These are phyloP conservation scores for Orobanche coerulescens DNA, from an alignment of 257 asterid genomes.

Conservation along the genomic window DNA sequence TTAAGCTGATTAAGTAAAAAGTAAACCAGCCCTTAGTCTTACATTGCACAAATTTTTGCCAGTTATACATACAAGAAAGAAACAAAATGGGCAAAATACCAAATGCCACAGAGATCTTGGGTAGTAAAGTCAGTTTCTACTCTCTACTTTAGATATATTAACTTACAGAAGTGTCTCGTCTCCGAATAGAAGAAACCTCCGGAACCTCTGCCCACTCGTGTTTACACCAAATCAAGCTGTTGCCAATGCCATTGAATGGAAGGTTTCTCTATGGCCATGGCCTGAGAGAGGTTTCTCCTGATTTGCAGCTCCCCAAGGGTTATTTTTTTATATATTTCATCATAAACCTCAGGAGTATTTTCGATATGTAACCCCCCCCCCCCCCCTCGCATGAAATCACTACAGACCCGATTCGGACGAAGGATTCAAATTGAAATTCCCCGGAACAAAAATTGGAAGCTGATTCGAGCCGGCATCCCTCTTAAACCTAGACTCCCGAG, in stretches of 20 bases:
- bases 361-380: not conserved
- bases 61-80: not conserved
- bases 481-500: conserved; percentile 55
- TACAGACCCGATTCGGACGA: conserved; percentile 39
- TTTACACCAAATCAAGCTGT: not conserved
- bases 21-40: no score
- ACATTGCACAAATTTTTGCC: no score
- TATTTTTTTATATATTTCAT: not conserved
- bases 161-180: not conserved
- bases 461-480: conserved; percentile 79
- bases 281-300: conserved; percentile 40
- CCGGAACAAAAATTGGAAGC: conserved; percentile 86
- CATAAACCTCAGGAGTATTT: not conserved
- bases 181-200: conserved; percentile 36
- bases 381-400: conserved; percentile 26
- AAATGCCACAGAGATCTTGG: not conserved
- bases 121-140: conserved; percentile 18
- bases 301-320: conserved; percentile 14
- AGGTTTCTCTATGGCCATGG: conserved; percentile 34
- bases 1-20: no score
- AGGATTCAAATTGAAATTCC: conserved; percentile 44
- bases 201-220: conserved; percentile 41
- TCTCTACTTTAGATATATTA: not conserved
- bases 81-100: not conserved
- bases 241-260: conserved; percentile 26